phyloP scores from a whole-genome alignment of 495 filamentous ascomycete genomes.

The Penicillium cataractarum region DNA sequence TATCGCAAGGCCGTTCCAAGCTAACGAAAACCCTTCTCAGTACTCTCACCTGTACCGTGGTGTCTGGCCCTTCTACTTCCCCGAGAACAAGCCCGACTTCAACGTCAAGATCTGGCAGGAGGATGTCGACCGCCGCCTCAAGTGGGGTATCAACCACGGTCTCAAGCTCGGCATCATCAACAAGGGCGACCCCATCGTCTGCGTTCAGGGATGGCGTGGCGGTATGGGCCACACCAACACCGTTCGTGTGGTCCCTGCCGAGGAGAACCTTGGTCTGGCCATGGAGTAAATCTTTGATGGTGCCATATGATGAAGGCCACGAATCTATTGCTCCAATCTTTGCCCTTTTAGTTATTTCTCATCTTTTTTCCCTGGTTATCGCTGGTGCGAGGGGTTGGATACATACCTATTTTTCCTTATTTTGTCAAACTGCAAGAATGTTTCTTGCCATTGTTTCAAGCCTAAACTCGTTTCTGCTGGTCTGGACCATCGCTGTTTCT shows the following conservation, averaged over 20 bases:
- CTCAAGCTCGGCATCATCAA: slow-evolving; percentile 81
- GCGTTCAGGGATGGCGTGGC: slow-evolving; percentile 97
- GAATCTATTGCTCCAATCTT: slow-evolving; percentile 17
- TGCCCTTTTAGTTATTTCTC: slow-evolving; percentile 1
- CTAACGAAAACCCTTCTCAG: slow-evolving; percentile 33
- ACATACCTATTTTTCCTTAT: slow-evolving; percentile 31
- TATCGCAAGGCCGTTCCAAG: not conserved
- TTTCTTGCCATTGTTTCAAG: slow-evolving; percentile 18
- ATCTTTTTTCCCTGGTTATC: slow-evolving; percentile 20
- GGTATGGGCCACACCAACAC: slow-evolving; percentile 99
- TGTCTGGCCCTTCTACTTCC: slow-evolving; percentile 95
- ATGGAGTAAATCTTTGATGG: slow-evolving; percentile 36
- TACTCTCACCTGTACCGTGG: slow-evolving; percentile 96
- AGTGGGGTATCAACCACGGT: slow-evolving; percentile 88
- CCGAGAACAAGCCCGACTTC: slow-evolving; percentile 93
- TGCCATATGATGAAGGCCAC: slow-evolving; percentile 23
- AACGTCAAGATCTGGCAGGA: slow-evolving; percentile 89
- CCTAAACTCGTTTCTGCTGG: slow-evolving; percentile 26
- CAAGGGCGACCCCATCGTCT: slow-evolving; percentile 84
- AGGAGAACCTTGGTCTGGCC: slow-evolving; percentile 61
- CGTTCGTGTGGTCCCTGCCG: slow-evolving; percentile 69
- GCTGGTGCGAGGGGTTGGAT: slow-evolving; percentile 34
- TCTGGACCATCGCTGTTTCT: slow-evolving; percentile 28
- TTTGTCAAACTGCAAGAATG: slow-evolving; percentile 15
- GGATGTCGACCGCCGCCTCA: slow-evolving; percentile 94